These are phyloP conservation scores for Vitis rotundifolia DNA, from an alignment of 164 flowering plant genomes.

Conservation along the genomic window DNA sequence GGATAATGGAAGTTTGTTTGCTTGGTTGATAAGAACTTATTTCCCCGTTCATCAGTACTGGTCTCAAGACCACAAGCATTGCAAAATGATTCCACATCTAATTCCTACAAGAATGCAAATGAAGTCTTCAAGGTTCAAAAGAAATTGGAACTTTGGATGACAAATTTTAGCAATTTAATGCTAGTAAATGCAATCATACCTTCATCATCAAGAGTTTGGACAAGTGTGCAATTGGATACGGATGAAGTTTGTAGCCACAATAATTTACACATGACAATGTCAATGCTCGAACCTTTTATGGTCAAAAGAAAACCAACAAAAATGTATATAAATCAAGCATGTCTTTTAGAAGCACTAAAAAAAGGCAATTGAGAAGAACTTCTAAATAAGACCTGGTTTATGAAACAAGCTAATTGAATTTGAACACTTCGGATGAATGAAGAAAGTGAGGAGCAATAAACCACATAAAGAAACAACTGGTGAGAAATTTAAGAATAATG, in stretches of 20 bases:
- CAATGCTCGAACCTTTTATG: constrained; percentile 52
- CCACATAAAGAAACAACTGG: too few relatives aligned
- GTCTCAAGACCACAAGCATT: constrained; percentile 70
- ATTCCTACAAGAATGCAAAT: constrained; percentile 46
- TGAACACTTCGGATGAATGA: too few relatives aligned
- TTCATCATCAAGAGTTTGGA: constrained; percentile 70
- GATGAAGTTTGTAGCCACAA: constrained; percentile 85
- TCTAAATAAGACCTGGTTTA: too few relatives aligned
- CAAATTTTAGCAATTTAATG: not conserved
- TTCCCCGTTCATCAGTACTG: constrained; percentile 55
- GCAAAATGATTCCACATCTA: constrained; percentile 75
- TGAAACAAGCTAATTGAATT: too few relatives aligned
- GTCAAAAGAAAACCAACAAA: not conserved
- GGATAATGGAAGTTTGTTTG: constrained; percentile 60
- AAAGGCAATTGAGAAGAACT: too few relatives aligned
- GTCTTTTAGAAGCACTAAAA: too few relatives aligned
- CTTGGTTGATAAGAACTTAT: constrained; percentile 62
- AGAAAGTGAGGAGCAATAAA: too few relatives aligned
- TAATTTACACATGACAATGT: constrained; percentile 62
- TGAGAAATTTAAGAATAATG: too few relatives aligned
- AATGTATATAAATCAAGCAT: too few relatives aligned
- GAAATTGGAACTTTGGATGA: not conserved
- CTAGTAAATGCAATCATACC: constrained; percentile 29
- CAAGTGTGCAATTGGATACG: constrained; percentile 58
- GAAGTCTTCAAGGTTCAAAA: not conserved